Evolutionary conservation across 495 filamentous ascomycete species (phyloP), one percentile per base, ranked within the genome.

Genomic region (Penicillium egyptiacum): DNA sequence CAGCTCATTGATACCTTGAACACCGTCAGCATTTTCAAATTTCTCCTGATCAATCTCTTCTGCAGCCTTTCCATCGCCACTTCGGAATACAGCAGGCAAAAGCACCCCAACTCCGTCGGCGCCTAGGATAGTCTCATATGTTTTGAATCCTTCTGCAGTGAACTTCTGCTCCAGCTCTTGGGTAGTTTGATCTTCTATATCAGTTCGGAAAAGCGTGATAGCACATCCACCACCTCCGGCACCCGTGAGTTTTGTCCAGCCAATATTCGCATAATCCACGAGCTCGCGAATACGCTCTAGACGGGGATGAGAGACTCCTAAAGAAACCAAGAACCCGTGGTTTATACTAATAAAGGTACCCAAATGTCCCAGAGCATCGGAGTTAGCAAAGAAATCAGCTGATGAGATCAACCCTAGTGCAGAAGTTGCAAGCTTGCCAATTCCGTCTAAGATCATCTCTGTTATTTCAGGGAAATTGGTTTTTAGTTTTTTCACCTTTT

Each of bases 221-320:
- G 91, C 91, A 70, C 94, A 96, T 1, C 93, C 93, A 41, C 93
- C 94, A 8, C 93, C 94, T n/a, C 93, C 93, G 5, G 92, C 93
- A 55, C 93, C 93, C 0, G 94, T 98, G 39, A 98, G 81, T 67
- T 98, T 98, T 5, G 93, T 94, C 91, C 91, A 97, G 23, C 93
- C 93, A 55, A 96, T 87, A 19, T 89, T 86, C 35, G 89, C 80
- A 57, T 89, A 83, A 62, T 96, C 92, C 46, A 96, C 89, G 19
- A 98, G 77, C 72, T 96, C 92, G 30, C 94, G 81, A 62, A 98
- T 88, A 10, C 92, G 86, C 72, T 98, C 94, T 25, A 25, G 23
- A 0, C 23, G 23, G 23, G 23, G 94, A 72, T 98, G 94, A 2
- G 92, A 96, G 35, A 96, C 93, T 7, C 94, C 93, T 10, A 98